Conservation (phyloP, 345 rosid genomes). For the Passiflora organensis region DNA sequence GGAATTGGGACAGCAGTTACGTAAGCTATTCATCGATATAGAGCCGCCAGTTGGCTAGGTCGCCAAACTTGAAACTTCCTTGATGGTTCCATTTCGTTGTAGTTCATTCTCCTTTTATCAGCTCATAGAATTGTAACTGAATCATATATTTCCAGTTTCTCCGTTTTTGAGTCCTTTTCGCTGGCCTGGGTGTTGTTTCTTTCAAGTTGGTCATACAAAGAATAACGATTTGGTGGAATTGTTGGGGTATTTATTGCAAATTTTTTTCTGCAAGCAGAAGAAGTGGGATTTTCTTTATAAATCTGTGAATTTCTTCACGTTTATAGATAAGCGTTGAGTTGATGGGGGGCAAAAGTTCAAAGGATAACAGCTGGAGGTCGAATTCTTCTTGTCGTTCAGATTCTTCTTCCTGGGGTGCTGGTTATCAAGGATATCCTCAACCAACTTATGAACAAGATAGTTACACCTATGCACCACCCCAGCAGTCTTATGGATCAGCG, state of each 20-base stretch:
- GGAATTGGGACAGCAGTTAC: conserved; percentile 12
- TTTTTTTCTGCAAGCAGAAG: not conserved
- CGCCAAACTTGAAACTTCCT: not conserved
- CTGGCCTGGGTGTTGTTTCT: not conserved
- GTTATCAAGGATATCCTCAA: conserved; percentile 27
- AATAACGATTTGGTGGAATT: not conserved
- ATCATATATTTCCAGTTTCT: not conserved
- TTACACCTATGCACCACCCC: conserved; percentile 28
- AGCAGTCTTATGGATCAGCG: conserved; percentile 25
- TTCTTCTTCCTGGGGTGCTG: conserved; percentile 53
- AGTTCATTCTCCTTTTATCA: not conserved
- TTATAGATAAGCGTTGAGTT: conserved; percentile 17
- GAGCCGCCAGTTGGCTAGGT: conserved; percentile 3
- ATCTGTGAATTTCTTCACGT: not conserved
- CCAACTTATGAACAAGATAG: conserved; percentile 39
- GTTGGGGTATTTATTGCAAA: not conserved
- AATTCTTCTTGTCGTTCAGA: conserved; percentile 36
- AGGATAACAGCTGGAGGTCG: conserved; percentile 44
- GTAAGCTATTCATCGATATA: not conserved
- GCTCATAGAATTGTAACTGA: not conserved
- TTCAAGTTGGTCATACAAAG: not conserved
- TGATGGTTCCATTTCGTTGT: not conserved
- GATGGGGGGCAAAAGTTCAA: conserved; percentile 74
- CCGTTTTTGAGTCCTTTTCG: not conserved
- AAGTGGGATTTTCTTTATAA: too few relatives aligned